A percentile compares a stretch with the other conserved stretches of the same genome.
Conservation (phyloP, 345 rosid species). For the Eucalyptus paniculata region DNA sequence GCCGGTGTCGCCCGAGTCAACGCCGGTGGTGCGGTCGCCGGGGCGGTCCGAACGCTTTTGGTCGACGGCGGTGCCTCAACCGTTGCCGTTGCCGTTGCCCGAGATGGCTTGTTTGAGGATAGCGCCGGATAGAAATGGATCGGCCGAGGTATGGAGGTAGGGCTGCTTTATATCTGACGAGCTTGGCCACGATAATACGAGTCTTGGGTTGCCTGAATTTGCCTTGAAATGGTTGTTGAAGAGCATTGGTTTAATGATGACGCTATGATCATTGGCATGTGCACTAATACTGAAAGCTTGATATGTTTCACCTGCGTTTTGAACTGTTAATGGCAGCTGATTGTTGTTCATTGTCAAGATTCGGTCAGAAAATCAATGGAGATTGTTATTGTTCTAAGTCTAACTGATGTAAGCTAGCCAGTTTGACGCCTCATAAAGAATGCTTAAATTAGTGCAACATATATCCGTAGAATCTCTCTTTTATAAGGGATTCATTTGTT, state of each 20-base stretch:
- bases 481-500: not conserved
- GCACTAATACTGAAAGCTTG: not conserved
- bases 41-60: constrained; percentile 10
- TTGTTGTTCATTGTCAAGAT: not conserved
- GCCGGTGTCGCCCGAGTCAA: constrained; percentile 13
- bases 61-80: constrained; percentile 32
- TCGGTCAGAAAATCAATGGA: not conserved
- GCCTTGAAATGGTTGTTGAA: not conserved
- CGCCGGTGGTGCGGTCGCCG: constrained; percentile 2
- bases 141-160: not conserved
- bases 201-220: not conserved
- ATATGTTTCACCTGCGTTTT: not conserved
- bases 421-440: not conserved
- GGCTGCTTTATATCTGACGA: not conserved
- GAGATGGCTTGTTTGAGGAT: not conserved
- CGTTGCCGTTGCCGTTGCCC: constrained; percentile 38
- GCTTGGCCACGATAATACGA: not conserved
- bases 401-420: not conserved
- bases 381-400: not conserved
- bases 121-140: not conserved
- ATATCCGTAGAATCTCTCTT: not conserved
- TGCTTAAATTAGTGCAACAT: not conserved
- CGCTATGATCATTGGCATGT: not conserved
- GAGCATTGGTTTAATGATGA: not conserved
- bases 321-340: not conserved